Conservation (phyloP, 352 stramenopile species). For the Phytophthora fragariae region DNA sequence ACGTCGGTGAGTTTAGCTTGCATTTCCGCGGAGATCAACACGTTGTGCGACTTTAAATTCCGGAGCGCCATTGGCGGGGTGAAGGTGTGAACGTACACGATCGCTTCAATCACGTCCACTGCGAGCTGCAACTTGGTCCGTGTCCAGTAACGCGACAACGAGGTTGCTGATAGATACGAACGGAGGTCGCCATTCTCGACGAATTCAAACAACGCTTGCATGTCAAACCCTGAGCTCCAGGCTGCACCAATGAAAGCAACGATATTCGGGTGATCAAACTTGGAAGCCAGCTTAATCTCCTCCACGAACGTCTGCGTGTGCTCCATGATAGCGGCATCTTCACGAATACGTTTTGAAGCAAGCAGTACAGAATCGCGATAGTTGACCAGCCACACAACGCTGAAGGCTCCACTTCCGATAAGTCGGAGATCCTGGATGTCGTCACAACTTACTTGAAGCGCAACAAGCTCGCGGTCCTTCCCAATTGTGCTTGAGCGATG, state of each 20-base stretch:
- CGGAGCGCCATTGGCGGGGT: not conserved
- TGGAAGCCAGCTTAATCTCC: not conserved
- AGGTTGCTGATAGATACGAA: not conserved
- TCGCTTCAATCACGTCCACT: not conserved
- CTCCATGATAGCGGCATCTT: not conserved
- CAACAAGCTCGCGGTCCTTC: not conserved
- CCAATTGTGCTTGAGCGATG: not conserved
- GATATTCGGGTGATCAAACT: not conserved
- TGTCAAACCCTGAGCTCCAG: not conserved
- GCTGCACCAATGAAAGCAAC: not conserved
- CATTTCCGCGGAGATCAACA: not conserved
- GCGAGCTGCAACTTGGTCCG: not conserved
- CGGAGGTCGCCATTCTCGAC: not conserved
- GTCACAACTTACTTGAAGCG: not conserved
- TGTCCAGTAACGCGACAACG: not conserved
- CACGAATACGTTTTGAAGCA: not conserved
- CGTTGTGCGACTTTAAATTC: not conserved
- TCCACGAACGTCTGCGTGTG: not conserved
- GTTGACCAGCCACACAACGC: not conserved
- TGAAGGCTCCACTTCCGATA: not conserved
- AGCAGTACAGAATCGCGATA: not conserved
- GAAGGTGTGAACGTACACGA: slow-evolving; percentile 1
- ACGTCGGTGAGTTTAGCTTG: not conserved
- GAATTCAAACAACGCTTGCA: not conserved
- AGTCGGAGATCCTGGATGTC: not conserved